Base-by-base conservation (phyloP, 192 early-diverging fungal genomes). In the Gryganskiella cystojenkinii region DNA sequence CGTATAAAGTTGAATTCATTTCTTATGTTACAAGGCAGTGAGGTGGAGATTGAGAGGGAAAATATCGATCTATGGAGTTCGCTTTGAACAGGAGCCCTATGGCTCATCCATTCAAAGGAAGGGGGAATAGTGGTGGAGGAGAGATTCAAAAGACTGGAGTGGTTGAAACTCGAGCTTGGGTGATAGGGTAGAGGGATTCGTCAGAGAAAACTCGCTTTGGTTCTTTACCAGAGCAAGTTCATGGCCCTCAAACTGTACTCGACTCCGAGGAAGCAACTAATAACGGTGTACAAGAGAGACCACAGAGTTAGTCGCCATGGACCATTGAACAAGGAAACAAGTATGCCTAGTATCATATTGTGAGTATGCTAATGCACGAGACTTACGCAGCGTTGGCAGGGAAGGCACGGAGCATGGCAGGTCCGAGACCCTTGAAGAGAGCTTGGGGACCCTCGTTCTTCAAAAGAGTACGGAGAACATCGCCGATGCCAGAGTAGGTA, bases 391-490 rank as follows among this genome's bases (percentile, higher is more conserved):
- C 92, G 46, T 89, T 90, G 33, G 94, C 90, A 25, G 94, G 94
- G 89, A 95, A 95, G 24, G 95, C 93, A 59, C 95, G 86, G 33
- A 96, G 78, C 84, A 95, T 88, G n/a, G 94, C 93, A 34, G 95
- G 93, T 19, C 92, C 92, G 11, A 95, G 75, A 71, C 95, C 95
- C 84, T 92, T 94, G 86, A 96, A 95, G 33, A 96, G 79, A 27
- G 93, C 94, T 25, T 65, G 46, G 19, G 92, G 88, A 47, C 95
- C 94, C 70, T 95, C 94, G 28, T 54, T 61, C 47, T 82, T 85
- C 19, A 95, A 64, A 45, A 90, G 91, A 56, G 93, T 83, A 46
- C 73, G 81, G 28, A 85, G 81, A 43, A 83, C 87, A 82, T 86
- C 79, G 63, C 86, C 37, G 58, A 90, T 85, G 34, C 93, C 92